phyloP scores from a whole-genome alignment of 768 basidiomycete genomes.

The Russula abietina region DNA sequence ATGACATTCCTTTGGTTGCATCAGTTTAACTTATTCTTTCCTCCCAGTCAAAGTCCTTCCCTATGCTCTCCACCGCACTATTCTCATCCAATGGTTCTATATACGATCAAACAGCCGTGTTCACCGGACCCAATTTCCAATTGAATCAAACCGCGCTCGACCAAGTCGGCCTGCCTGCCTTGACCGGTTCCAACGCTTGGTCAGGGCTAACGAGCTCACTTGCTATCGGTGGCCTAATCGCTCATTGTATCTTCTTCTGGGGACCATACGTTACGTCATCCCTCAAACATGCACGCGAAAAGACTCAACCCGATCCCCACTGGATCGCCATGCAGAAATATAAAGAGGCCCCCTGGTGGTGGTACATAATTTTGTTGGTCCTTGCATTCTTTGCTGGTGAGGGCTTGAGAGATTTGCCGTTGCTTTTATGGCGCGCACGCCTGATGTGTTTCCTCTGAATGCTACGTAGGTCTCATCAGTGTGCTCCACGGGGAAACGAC shows the following conservation, averaged over 20 bases:
- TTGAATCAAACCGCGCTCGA: constrained; percentile 51
- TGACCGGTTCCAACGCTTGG: constrained; percentile 51
- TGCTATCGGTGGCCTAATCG: constrained; percentile 50
- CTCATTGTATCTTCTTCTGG: constrained; percentile 51
- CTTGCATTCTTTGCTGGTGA: constrained; percentile 52
- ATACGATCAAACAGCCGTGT: constrained; percentile 51
- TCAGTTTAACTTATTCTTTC: constrained; percentile 9
- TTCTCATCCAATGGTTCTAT: constrained; percentile 49
- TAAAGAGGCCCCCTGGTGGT: constrained; percentile 55
- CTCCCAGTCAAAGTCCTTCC: constrained; percentile 45
- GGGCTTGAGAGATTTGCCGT: constrained; percentile 14
- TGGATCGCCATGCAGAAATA: constrained; percentile 57
- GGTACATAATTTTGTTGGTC: constrained; percentile 47
- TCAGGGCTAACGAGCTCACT: constrained; percentile 42
- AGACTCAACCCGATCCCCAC: constrained; percentile 51
- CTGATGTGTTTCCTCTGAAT: background rate
- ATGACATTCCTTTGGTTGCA: constrained; percentile 5
- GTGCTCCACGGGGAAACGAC: constrained; percentile 57
- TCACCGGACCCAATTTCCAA: constrained; percentile 40
- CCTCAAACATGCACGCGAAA: constrained; percentile 43
- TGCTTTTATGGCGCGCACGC: too few relatives aligned
- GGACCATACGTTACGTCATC: constrained; percentile 44
- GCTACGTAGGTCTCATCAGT: constrained; percentile 25
- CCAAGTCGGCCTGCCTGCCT: constrained; percentile 38
- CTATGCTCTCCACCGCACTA: constrained; percentile 55